A percentile compares a stretch with the other conserved stretches of the same genome.
Evolutionary conservation across 805 yeast species (phyloP).

Genomic region (Pichia ethanolica): DNA sequence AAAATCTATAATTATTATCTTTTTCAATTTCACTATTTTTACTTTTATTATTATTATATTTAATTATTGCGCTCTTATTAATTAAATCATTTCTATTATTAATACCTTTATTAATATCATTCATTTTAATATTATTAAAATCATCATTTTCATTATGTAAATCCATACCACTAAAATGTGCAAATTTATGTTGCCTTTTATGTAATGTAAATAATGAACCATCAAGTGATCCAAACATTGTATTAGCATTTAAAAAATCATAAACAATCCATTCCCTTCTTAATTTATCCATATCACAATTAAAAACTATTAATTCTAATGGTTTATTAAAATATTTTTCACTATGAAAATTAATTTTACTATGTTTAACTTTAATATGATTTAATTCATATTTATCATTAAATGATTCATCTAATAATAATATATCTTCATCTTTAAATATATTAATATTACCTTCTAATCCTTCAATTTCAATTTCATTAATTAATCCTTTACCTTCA

Average conservation of each 20-base stretch:
- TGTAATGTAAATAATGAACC: slow-evolving; percentile 72
- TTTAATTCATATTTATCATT: slow-evolving; percentile 32
- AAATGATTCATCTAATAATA: slow-evolving; percentile 18
- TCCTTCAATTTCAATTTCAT: slow-evolving; percentile 43
- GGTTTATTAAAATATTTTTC: slow-evolving; percentile 23
- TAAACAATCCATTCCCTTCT: slow-evolving; percentile 50
- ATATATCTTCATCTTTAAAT: slow-evolving; percentile 10
- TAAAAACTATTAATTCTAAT: slow-evolving; percentile 50
- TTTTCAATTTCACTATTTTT: not conserved
- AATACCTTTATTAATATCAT: no score
- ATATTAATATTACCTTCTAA: slow-evolving; percentile 31
- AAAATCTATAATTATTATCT: not conserved
- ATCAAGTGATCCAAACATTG: slow-evolving; percentile 67
- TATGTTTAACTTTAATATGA: slow-evolving; percentile 42
- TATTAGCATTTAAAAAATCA: slow-evolving; percentile 63
- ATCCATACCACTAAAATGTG: slow-evolving; percentile 33
- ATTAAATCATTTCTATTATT: no score
- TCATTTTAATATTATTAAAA: not conserved
- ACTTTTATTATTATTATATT: not conserved
- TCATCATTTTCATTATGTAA: slow-evolving; percentile 11
- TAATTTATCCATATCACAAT: slow-evolving; percentile 55
- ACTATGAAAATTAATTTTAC: slow-evolving; percentile 32
- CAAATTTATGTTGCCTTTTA: slow-evolving; percentile 56
- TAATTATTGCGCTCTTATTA: not conserved
- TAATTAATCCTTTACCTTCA: slow-evolving; percentile 45